Base-by-base conservation (phyloP, 371 early-diverging fungal genomes). In the Sporodiniella umbellata region DNA sequence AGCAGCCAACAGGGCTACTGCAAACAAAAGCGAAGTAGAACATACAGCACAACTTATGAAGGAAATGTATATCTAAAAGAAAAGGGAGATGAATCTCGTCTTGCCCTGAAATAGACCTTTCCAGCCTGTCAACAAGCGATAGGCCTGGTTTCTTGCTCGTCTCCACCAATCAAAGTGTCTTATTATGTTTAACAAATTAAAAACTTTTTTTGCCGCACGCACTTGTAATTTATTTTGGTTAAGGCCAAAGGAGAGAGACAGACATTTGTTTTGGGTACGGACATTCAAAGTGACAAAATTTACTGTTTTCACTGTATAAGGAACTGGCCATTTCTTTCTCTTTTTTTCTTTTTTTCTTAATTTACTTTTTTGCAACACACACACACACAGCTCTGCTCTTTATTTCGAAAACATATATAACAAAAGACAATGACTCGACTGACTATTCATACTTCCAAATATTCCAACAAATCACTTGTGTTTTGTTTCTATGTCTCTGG, bases 401-500 rank as follows among this genome's bases (percentile, higher is more conserved):
- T 12, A 22, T 21, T 19, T 44, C 25, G 23, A 31, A 66, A 28
- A 28, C 4, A 28, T 7, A 28, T 7, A 28, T 7, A 28, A 28
- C 4, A 28, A 28, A 28, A 7, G 10, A 28, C 10, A 11, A 35
- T 66, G 67, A 55, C 60, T 26, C 51, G 56, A 12, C 47, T 66
- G 43, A 59, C 67, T n/a, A 54, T 60, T 19, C 47, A 66, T 33
- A 53, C 48, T 19, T 23, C 37, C 6, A 50, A 38, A 35, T 51
- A 35, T 31, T 10, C 53, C 12, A 51, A 21, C 31, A 53, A 60
- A 49, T 47, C 79, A 14, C 65, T 75, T 51, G 70, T 70, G 11
- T 83, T 83, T 59, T 80, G 83, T 39, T 83, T 80, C 43, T 86
- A 86, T 53, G 81, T 86, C n/a, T 83, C 83, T 56, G 86, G 86